These are phyloP conservation scores for Neoboletus magnificus DNA, from an alignment of 768 basidiomycete species.

Conservation along the genomic window DNA sequence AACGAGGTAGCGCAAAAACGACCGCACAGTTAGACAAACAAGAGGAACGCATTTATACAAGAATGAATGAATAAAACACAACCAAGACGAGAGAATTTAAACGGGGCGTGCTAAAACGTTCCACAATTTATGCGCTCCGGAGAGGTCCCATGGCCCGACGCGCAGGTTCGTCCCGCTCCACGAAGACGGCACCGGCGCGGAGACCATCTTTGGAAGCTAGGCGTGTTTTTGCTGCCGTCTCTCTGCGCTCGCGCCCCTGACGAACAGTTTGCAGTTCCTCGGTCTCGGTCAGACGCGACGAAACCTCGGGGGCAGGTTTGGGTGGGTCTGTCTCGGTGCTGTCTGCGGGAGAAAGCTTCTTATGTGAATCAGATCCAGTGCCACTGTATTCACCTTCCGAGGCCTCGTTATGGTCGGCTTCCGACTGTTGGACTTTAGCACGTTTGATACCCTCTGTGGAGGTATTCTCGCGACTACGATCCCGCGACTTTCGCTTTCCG, in stretches of 20 bases:
- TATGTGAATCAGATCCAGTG: background rate
- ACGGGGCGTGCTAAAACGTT: background rate
- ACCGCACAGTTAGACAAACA: background rate
- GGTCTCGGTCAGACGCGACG: background rate
- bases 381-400: conserved; percentile 18
- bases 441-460: conserved; percentile 15
- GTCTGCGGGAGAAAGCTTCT: background rate
- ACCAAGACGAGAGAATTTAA: background rate
- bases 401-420: conserved; percentile 3
- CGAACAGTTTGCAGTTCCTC: conserved; percentile 16
- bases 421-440: conserved; percentile 2
- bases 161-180: conserved; percentile 29
- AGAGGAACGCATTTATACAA: background rate
- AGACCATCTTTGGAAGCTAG: conserved; percentile 27
- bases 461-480: conserved; percentile 21
- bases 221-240: conserved; percentile 20
- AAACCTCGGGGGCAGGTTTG: background rate
- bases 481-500: conserved; percentile 28
- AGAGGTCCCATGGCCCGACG: conserved; percentile 31
- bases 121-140: conserved; percentile 14
- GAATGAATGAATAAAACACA: conserved; percentile 8
- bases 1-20: conserved; percentile 13
- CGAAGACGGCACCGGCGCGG: conserved; percentile 28
- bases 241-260: conserved; percentile 26
- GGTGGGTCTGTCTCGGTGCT: conserved; percentile 5